Conservation (phyloP, 1,139 yeast genomes). For the Diutina catenulata region DNA sequence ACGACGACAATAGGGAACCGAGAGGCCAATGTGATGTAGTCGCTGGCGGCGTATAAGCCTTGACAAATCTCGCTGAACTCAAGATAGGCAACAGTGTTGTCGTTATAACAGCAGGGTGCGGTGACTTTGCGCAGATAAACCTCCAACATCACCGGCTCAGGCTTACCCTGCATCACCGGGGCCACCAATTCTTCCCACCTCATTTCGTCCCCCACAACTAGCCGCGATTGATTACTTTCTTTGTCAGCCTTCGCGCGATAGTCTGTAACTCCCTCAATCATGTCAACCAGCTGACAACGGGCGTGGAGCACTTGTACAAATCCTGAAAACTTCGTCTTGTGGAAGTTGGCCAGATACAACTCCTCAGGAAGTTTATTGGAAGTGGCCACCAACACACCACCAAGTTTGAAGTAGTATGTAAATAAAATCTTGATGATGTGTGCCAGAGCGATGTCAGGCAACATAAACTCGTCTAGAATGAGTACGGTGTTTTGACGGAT, state of each 20-base stretch:
- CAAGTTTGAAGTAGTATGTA: conserved; percentile 57
- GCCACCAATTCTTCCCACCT: background rate
- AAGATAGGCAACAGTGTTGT: conserved; percentile 33
- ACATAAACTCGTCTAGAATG: conserved; percentile 61
- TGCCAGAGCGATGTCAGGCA: conserved; percentile 65
- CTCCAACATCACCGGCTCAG: background rate
- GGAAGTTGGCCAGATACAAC: conserved; percentile 52
- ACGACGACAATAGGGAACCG: conserved; percentile 43
- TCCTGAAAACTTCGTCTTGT: conserved; percentile 42
- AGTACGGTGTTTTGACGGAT: conserved; percentile 46
- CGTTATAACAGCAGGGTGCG: conserved; percentile 30
- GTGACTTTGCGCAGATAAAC: conserved; percentile 38
- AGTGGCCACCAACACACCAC: conserved; percentile 66
- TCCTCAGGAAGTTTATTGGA: conserved; percentile 64
- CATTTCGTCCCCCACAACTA: background rate
- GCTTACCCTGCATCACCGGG: background rate
- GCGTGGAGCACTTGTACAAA: conserved; percentile 47
- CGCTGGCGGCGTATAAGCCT: conserved; percentile 52
- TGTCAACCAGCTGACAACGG: conserved; percentile 54
- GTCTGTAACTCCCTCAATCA: conserved; percentile 20
- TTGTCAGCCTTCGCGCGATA: background rate
- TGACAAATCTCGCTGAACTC: conserved; percentile 47
- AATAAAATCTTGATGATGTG: conserved; percentile 54
- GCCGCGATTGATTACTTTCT: background rate
- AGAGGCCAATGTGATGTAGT: conserved; percentile 58